A percentile compares a stretch with the other conserved stretches of the same genome.
Conservation (phyloP, 345 rosid genomes). For the Eucalyptus guilfoylei region DNA sequence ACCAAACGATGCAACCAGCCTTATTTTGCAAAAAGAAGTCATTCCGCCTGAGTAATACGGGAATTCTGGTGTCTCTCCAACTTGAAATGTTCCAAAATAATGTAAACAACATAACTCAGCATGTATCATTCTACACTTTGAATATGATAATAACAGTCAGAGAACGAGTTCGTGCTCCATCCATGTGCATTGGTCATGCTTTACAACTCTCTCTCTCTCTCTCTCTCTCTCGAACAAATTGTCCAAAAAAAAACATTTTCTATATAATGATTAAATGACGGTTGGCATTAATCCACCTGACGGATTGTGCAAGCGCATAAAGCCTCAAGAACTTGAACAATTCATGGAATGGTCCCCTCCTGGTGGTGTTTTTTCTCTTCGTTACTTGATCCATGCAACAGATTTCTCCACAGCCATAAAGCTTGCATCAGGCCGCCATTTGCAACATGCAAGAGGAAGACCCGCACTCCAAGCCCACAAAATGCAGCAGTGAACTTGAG, state of each 20-base stretch:
- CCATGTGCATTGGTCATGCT: neutral
- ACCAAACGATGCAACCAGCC: neutral
- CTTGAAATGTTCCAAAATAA: neutral
- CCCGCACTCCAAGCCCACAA: neutral
- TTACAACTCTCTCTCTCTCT: neutral
- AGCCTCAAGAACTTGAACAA: neutral
- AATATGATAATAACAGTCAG: neutral
- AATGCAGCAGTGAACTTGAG: conserved; percentile 16
- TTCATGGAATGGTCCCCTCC: neutral
- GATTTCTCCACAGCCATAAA: conserved; percentile 30
- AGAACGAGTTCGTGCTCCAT: neutral
- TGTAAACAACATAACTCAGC: neutral
- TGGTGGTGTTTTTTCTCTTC: neutral
- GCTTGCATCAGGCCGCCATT: conserved; percentile 52
- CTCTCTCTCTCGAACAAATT: neutral
- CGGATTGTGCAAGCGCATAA: neutral
- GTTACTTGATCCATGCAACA: neutral
- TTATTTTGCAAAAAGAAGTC: neutral
- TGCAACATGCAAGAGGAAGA: conserved; percentile 31
- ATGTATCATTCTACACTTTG: neutral
- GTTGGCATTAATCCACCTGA: neutral
- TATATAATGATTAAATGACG: neutral
- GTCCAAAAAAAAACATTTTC: neutral
- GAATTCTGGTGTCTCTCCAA: neutral
- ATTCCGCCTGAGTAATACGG: neutral